phyloP scores from a whole-genome alignment of 2,329 filamentous ascomycete species.

The Cercospora janseana region DNA sequence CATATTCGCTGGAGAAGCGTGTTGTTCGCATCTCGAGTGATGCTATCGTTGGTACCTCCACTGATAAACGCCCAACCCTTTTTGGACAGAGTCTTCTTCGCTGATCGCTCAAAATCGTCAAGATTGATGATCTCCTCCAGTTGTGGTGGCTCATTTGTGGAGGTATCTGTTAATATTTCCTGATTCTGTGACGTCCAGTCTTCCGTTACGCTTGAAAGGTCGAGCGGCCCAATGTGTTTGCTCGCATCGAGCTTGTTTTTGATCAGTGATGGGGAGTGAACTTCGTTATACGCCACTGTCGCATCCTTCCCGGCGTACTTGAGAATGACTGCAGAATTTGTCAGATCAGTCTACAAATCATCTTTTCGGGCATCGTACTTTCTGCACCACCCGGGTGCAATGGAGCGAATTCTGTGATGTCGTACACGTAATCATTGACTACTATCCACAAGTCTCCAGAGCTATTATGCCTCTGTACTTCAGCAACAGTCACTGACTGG shows the following conservation, averaged over 20 bases:
- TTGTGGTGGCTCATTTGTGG: conserved; percentile 43
- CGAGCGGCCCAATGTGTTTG: conserved; percentile 42
- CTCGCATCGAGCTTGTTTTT: conserved; percentile 42
- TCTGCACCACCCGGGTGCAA: background rate
- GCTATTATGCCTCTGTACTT: conserved; percentile 35
- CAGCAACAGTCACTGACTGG: conserved; percentile 32
- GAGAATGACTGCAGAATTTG: conserved; percentile 56
- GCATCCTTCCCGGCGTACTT: conserved; percentile 56
- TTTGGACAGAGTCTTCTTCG: conserved; percentile 36
- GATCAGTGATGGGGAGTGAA: conserved; percentile 49
- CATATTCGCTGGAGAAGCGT: conserved; percentile 44
- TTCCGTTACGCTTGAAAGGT: conserved; percentile 33
- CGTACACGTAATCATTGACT: conserved; percentile 66
- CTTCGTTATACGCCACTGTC: conserved; percentile 53
- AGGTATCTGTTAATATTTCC: conserved; percentile 25
- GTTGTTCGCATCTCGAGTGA: conserved; percentile 47
- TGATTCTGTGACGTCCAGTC: conserved; percentile 35
- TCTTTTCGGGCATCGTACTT: background rate
- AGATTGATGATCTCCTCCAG: conserved; percentile 48
- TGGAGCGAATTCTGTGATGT: conserved; percentile 53
- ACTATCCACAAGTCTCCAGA: conserved; percentile 60
- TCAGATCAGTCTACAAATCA: conserved; percentile 50
- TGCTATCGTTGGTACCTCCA: conserved; percentile 50
- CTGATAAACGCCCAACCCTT: conserved; percentile 48
- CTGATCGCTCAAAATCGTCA: conserved; percentile 47